Evolutionary conservation across 108 stramenopile species (phyloP).

Genomic region (Epithemia pelagica): DNA sequence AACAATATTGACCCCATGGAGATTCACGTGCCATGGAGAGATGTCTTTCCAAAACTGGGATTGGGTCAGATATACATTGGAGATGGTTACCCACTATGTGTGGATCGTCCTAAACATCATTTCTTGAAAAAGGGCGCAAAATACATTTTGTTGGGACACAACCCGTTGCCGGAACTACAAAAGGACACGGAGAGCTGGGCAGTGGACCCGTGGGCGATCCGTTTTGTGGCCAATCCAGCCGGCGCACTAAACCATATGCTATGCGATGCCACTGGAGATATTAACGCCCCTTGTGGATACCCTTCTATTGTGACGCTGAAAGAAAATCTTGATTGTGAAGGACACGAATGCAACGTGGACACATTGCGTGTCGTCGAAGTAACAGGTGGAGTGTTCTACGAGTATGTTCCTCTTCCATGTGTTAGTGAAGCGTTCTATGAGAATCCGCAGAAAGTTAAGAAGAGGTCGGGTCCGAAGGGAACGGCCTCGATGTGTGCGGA

Average conservation of each 20-base stretch:
- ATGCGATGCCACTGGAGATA: constrained; percentile 16
- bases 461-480: not conserved
- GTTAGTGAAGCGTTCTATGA: constrained; percentile 48
- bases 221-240: constrained; percentile 12
- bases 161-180: constrained; percentile 13
- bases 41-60: constrained; percentile 28
- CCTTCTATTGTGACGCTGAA: constrained; percentile 13
- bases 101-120: constrained; percentile 34
- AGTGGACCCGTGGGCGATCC: not conserved
- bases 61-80: constrained; percentile 59
- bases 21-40: constrained; percentile 1
- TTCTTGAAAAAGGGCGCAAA: constrained; percentile 50
- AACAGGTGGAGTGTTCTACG: constrained; percentile 35
- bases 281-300: constrained; percentile 11
- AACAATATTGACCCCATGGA: constrained; percentile 13
- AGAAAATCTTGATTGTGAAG: constrained; percentile 30
- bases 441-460: constrained; percentile 30
- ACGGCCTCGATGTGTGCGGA: constrained; percentile 15
- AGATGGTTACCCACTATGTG: constrained; percentile 44
- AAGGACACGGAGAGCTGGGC: constrained; percentile 13
- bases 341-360: constrained; percentile 21
- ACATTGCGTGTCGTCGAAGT: constrained; percentile 36
- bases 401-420: constrained; percentile 47
- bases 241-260: constrained; percentile 23
- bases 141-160: constrained; percentile 37